Evolutionary conservation across 2,329 filamentous ascomycete species (phyloP), one percentile per base, ranked within the genome.

Genomic region (Sporothrix luriei): DNA sequence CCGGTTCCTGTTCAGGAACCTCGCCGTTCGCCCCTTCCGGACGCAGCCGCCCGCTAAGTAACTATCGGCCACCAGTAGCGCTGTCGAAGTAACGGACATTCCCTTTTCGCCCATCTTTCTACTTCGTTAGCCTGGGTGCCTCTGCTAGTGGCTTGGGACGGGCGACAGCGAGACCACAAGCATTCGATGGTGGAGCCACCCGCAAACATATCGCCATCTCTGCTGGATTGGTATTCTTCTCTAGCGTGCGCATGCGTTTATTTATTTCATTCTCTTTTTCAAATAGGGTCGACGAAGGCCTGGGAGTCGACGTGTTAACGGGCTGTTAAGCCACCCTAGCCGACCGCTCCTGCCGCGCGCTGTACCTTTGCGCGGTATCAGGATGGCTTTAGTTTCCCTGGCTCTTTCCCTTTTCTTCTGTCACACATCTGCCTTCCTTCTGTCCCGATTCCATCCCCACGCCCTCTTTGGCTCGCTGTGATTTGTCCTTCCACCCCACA

Each of bases 141-240:
- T 7, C 3, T 21, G n/a, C 62, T 66, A 40, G 46, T 24, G 55
- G 33, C 29, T 49, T 66, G 64, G 64, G 49, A 67, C 51, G 49
- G 61, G 43, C 61, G 43, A 64, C 38, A 61, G 38, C 57, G 38
- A 33, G 9, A 38, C 33, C 21, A n/a, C 65, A 14, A 68, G 40
- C 66, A 59, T 68, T 16, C 54, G 40, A 68, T 55, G 51, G 66
- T 68, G 66, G 66, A 59, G 29, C 66, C 66, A 68, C 40, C 52
- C 51, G 51, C 66, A 16, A 16, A 49, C 33, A 38, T 51, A 33
- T 49, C 40, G 46, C 40, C 49, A n/a, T 29, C 21, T 46, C n/a
- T 66, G n/a, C 6, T 40, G 19, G 48, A 14, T 66, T 51, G 64
- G 33, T 33, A 5, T 33, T 33, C 29, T 52, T 51, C 5, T 38